Evolutionary conservation across 1,284 basidiomycete species (phyloP), one percentile per base, ranked within the genome.

Genomic region (Cystobasidiaceae sp.): DNA sequence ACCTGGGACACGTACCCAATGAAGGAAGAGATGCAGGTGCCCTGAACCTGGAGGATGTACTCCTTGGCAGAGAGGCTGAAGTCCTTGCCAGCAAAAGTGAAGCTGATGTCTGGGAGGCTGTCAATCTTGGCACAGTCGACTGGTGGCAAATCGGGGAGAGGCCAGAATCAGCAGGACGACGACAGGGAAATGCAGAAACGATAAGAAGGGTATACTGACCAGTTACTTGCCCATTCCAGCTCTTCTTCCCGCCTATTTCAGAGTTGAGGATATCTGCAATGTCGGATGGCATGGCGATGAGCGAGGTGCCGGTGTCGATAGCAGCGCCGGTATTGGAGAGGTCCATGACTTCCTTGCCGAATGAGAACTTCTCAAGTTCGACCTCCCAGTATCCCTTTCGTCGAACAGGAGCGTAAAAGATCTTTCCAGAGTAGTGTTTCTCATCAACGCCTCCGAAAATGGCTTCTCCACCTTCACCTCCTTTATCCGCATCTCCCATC

Each of bases 181-280:
- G 25, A 23, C 7, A n/a, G 4, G 15, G 43, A 44, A 5, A 19
- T 23, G 15, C 5, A 44, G 15, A n/a, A n/a, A n/a, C 43, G 25
- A 7, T 5, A 5, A 17, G 15, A 17, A 4, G 43, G 15, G 25
- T 23, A 44, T 6, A 4, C 19, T 23, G 4, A 4, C 4, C 82
- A 13, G 85, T 86, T 78, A 94, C 96, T 79, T 96, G 93, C 43
- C 93, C 93, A 73, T 88, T 93, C 92, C 92, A 96, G 0, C 87
- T 85, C 77, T 88, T 91, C 78, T 83, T 89, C 15, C 39, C 61
- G 51, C 79, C 82, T 71, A 77, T 82, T 79, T 94, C 89, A 64
- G 90, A 85, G 82, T 99, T 98, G 74, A 99, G 81, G 87, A 99
- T 91, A 81, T 98, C 96, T 67, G 94, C 93, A 62, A 97, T 84